Evolutionary conservation across 1,284 basidiomycete genomes (phyloP), one percentile per base, ranked within the genome.

Genomic region (Malassezia sympodialis): DNA sequence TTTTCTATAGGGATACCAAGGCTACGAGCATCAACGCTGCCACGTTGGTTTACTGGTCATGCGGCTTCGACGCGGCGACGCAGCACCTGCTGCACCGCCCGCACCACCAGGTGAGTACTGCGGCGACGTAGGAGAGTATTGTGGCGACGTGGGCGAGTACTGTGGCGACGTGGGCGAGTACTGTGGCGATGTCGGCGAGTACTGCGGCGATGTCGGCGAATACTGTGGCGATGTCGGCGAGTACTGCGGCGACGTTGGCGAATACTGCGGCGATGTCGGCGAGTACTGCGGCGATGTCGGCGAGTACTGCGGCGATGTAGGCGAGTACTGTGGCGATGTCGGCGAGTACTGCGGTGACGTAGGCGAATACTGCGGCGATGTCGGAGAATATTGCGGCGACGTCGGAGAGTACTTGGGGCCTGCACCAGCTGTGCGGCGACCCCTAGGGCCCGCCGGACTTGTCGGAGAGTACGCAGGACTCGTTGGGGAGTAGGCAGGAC

Each of bases 131-230:
- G 70, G 62, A 52, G 63, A 66, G 37, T 69, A 72, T 49, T 65
- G 62, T 21, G 75, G 71, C 14, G 70, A 74, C 8, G 73, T 73
- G 7, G 76, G 60, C 53, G 73, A 73, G 56, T 75, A 69, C 37
- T 67, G 61, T 7, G 77, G 77, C 63, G 87, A 89, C 2, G 88
- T 88, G 0, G 89, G 89, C 2, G 88, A 90, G 49, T 67, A 67
- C 56, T 67, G 64, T 23, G 67, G 67, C 41, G 65, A 67, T 7
- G 62, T 63, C n/a, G 67, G 67, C 53, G 67, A 68, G 40, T 63
- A 64, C 49, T 61, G 55, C 35, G 65, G 61, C 21, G 59, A 59
- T 26, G 67, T 57, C 28, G 69, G 70, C 43, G 68, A 72, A 56
- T 70, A 74, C 42, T 66, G 61, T 32, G 72, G 73, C 23, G 62